Conservation (phyloP, 306 rosid genomes). For the Cicer arietinum region DNA sequence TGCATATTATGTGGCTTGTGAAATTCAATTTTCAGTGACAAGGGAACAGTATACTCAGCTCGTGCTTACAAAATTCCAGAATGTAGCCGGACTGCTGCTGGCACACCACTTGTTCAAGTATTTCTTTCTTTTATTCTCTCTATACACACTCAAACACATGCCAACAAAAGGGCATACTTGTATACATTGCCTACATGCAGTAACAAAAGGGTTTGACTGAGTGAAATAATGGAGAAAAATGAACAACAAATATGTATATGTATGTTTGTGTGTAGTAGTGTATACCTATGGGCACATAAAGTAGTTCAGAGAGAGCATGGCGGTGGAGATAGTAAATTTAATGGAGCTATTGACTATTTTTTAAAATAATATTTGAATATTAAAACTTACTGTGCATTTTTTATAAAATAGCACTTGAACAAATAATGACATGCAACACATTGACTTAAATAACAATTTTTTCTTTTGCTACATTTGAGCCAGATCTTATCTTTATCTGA, state of each 20-base stretch:
- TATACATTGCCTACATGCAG: conserved; percentile 4
- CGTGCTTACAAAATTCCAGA: conserved; percentile 97
- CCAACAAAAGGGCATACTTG: conserved; percentile 6
- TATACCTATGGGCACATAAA: neutral
- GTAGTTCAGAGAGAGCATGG: neutral
- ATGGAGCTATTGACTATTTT: conserved; percentile 5
- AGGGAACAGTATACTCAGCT: conserved; percentile 91
- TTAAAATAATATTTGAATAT: neutral
- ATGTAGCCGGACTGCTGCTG: conserved; percentile 89
- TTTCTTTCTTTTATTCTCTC: conserved; percentile 27
- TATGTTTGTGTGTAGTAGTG: neutral
- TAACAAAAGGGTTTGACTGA: neutral
- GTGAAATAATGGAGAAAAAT: neutral
- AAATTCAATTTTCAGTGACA: conserved; percentile 65
- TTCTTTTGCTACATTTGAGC: conserved; percentile 39
- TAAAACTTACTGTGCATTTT: neutral
- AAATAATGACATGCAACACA: conserved; percentile 2
- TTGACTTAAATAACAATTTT: conserved; percentile 2
- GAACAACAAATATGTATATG: neutral
- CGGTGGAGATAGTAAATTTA: neutral
- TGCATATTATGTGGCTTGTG: conserved; percentile 32
- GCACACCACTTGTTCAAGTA: conserved; percentile 92
- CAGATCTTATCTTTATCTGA: conserved; percentile 93
- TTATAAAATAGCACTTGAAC: neutral
- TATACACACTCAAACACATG: neutral